Evolutionary conservation across 306 rosid genomes (phyloP).

Genomic region (Adenanthera pavonina): DNA sequence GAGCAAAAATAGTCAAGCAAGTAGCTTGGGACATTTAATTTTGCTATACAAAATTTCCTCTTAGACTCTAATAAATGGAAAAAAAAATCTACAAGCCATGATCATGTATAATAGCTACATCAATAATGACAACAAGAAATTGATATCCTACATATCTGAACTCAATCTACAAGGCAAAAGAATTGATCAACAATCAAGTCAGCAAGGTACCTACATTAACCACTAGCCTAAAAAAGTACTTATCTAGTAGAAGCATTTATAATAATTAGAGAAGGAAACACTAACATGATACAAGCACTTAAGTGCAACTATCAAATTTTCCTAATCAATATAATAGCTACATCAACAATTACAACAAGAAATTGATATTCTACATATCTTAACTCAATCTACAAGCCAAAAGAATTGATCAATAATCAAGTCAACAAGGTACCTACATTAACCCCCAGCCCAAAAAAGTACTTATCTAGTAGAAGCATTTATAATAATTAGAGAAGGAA

Average conservation of each 20-base stretch:
- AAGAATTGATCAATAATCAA: background rate
- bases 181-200: background rate
- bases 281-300: background rate
- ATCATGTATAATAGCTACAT: too few relatives aligned
- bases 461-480: background rate
- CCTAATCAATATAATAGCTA: too few relatives aligned
- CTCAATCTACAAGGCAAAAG: too few relatives aligned
- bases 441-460: constrained; percentile 10
- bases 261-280: background rate
- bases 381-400: too few relatives aligned
- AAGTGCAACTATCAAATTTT: too few relatives aligned
- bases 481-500: background rate
- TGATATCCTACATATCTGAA: too few relatives aligned
- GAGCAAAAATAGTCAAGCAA: background rate
- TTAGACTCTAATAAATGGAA: background rate
- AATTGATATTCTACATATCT: too few relatives aligned
- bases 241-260: background rate
- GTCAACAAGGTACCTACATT: background rate
- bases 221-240: constrained; percentile 4
- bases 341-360: too few relatives aligned
- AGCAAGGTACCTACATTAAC: constrained; percentile 1
- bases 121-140: background rate
- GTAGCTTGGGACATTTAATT: background rate
- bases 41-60: background rate
- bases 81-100: too few relatives aligned